These are phyloP conservation scores for Penicillium herquei DNA, from an alignment of 495 filamentous ascomycete species.

Conservation along the genomic window DNA sequence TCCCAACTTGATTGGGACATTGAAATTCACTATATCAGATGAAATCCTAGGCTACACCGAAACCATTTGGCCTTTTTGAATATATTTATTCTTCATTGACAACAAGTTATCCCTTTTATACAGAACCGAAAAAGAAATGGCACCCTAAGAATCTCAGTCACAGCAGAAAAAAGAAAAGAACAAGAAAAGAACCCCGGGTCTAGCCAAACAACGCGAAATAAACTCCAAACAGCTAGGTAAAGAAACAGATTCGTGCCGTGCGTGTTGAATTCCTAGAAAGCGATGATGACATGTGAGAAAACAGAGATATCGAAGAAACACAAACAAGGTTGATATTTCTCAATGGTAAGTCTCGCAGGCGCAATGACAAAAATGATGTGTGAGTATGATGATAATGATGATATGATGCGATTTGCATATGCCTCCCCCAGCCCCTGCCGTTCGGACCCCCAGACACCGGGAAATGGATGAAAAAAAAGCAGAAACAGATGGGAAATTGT, in stretches of 20 bases:
- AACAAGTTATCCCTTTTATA: constrained; percentile 24
- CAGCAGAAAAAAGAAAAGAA: constrained; percentile 1
- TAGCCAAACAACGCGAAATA: constrained; percentile 17
- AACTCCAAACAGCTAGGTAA: constrained; percentile 20
- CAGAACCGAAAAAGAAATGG: constrained; percentile 33
- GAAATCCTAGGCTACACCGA: not conserved
- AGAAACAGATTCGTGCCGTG: constrained; percentile 18
- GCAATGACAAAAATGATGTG: not conserved
- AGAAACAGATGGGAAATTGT: not conserved
- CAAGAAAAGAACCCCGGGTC: constrained; percentile 9
- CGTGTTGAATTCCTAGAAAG: constrained; percentile 10
- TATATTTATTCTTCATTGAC: constrained; percentile 25
- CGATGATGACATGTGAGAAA: constrained; percentile 9
- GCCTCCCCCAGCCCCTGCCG: constrained; percentile 1
- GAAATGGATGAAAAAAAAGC: constrained; percentile 22
- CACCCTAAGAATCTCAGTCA: constrained; percentile 22
- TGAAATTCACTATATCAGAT: no score
- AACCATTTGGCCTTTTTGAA: constrained; percentile 11
- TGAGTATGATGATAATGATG: constrained; percentile 9
- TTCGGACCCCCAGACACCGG: constrained; percentile 7
- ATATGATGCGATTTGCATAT: constrained; percentile 12
- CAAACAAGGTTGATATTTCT: not conserved
- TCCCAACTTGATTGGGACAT: no score
- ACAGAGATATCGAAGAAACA: not conserved
- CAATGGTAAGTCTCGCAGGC: not conserved